phyloP scores from a whole-genome alignment of 192 early-diverging fungal genomes.

The Entomortierella parvispora region DNA sequence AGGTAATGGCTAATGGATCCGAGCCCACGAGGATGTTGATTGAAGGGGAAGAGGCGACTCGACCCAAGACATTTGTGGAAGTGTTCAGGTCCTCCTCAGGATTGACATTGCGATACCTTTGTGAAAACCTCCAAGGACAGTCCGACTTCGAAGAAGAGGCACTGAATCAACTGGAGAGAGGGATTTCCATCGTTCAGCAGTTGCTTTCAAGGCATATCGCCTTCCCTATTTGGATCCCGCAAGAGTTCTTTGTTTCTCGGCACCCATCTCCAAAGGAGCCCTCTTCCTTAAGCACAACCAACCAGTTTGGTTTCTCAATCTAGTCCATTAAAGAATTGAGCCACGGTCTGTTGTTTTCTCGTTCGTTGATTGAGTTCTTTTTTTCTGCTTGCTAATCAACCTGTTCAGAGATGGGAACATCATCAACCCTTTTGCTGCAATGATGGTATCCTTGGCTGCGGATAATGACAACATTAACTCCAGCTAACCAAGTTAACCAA shows the following conservation, averaged over 20 bases:
- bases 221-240: constrained; percentile 28
- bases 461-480: no score
- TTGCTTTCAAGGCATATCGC: constrained; percentile 21
- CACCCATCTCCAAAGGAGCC: background rate
- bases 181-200: constrained; percentile 19
- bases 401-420: no score
- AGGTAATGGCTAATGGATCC: no score
- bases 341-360: no score
- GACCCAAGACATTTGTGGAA: constrained; percentile 13
- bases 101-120: constrained; percentile 13
- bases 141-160: background rate
- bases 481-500: background rate
- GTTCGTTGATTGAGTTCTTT: no score
- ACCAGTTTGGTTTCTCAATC: background rate
- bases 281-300: background rate
- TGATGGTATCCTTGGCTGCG: no score
- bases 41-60: no score
- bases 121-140: constrained; percentile 1
- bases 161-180: constrained; percentile 17
- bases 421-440: no score
- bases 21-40: background rate
- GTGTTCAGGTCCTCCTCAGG: constrained; percentile 22
- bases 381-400: no score
- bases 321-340: background rate
- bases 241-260: constrained; percentile 33